Evolutionary conservation across 495 filamentous ascomycete species (phyloP).

Genomic region (Neurospora hispaniola): DNA sequence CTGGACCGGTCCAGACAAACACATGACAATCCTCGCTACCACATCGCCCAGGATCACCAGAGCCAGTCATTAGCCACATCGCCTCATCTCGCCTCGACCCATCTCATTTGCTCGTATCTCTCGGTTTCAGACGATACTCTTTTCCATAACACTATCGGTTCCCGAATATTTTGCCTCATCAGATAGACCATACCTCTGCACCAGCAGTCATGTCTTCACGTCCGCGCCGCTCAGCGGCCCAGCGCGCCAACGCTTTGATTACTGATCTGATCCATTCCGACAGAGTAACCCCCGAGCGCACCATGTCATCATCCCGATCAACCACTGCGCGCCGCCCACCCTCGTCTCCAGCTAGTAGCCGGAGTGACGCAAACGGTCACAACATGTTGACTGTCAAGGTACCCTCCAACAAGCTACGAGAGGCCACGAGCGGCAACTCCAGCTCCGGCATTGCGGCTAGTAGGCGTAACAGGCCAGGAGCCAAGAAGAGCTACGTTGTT

Average conservation of each 20-base stretch:
- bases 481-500: conserved; percentile 59
- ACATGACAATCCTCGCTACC: background rate
- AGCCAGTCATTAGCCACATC: background rate
- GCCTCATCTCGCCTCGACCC: background rate
- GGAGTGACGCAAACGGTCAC: conserved; percentile 44
- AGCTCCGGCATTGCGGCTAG: conserved; percentile 49
- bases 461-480: conserved; percentile 48
- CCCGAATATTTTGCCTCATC: background rate
- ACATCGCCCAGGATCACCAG: background rate
- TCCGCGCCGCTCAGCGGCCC: conserved; percentile 37
- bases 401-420: conserved; percentile 68
- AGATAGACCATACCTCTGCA: background rate
- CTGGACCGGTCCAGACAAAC: background rate
- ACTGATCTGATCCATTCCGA: conserved; percentile 44
- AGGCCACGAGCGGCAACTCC: conserved; percentile 54
- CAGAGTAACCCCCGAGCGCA: conserved; percentile 24
- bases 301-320: conserved; percentile 35
- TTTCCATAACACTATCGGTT: background rate
- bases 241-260: conserved; percentile 37
- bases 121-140: background rate
- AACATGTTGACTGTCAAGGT: conserved; percentile 78
- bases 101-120: background rate
- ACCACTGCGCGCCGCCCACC: conserved; percentile 33
- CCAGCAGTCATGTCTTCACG: conserved; percentile 28
- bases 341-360: conserved; percentile 28